Conservation (phyloP, 2,329 filamentous ascomycete species). For the Fusarium devonianum region DNA sequence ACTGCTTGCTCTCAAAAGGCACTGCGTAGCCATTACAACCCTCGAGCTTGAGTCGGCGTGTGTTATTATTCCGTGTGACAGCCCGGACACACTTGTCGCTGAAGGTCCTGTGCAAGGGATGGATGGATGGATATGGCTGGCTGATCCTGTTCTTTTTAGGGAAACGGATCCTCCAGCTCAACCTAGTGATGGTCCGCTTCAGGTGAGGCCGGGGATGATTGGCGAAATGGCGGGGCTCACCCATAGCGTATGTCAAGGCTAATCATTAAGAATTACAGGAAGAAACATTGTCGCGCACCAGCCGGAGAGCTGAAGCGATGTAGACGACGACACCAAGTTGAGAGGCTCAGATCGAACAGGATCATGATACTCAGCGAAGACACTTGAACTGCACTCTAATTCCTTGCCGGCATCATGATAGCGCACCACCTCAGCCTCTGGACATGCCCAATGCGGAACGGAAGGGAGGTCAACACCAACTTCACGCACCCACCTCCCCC, state of each 20-base stretch:
- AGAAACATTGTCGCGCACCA: slow-evolving; percentile 26
- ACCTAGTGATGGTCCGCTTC: slow-evolving; percentile 40
- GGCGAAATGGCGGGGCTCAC: slow-evolving; percentile 33
- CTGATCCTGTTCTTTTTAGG: slow-evolving; percentile 34
- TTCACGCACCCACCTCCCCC: slow-evolving; percentile 10
- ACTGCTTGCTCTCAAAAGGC: too few species aligned
- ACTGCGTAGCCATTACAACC: too few species aligned
- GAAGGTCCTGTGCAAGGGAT: slow-evolving; percentile 20
- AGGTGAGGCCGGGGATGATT: slow-evolving; percentile 40
- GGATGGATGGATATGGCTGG: slow-evolving; percentile 7
- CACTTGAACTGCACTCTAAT: slow-evolving; percentile 11
- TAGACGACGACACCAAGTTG: not conserved
- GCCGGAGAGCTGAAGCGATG: slow-evolving; percentile 6
- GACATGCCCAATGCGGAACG: slow-evolving; percentile 27
- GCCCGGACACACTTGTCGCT: not conserved
- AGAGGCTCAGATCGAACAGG: slow-evolving; percentile 15
- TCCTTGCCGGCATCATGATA: slow-evolving; percentile 25
- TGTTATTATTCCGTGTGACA: too few species aligned
- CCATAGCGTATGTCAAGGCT: slow-evolving; percentile 36
- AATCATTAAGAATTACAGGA: too few species aligned
- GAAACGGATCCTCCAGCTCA: slow-evolving; percentile 32
- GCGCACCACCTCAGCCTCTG: slow-evolving; percentile 34
- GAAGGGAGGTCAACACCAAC: slow-evolving; percentile 19
- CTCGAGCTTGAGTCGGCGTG: too few species aligned
- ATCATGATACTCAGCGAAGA: slow-evolving; percentile 13